phyloP scores from a whole-genome alignment of 2,329 filamentous ascomycete species.

The Peltaster fructicola region DNA sequence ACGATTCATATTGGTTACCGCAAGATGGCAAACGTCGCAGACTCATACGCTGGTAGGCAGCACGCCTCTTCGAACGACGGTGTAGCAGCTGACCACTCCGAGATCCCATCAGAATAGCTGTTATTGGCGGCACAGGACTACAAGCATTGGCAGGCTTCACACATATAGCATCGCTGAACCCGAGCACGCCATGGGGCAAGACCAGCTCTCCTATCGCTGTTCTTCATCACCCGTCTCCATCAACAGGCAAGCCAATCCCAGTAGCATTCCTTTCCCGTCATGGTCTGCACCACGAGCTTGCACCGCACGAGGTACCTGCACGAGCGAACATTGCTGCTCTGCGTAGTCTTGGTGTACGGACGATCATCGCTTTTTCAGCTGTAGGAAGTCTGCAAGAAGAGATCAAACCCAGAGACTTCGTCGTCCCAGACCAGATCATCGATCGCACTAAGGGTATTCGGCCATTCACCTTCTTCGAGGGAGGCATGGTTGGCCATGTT shows the following conservation, averaged over 20 bases:
- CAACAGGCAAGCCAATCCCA: conserved; percentile 40
- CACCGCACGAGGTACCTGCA: conserved; percentile 85
- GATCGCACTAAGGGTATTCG: conserved; percentile 91
- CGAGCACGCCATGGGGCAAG: conserved; percentile 73
- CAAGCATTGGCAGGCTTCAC: conserved; percentile 73
- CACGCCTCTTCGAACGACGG: conserved; percentile 1
- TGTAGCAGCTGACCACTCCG: no score
- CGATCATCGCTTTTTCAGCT: conserved; percentile 84
- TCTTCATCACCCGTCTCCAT: conserved; percentile 65
- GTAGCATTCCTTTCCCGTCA: conserved; percentile 91
- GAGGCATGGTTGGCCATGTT: conserved; percentile 81
- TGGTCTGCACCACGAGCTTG: conserved; percentile 71
- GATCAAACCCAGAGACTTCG: conserved; percentile 91
- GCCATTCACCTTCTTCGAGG: conserved; percentile 90
- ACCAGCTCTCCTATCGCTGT: conserved; percentile 67
- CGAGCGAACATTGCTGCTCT: conserved; percentile 98
- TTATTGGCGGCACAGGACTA: conserved; percentile 64
- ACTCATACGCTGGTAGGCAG: conserved; percentile 15
- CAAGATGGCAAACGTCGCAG: conserved; percentile 19
- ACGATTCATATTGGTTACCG: conserved; percentile 18
- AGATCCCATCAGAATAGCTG: conserved; percentile 33
- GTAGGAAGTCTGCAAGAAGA: conserved; percentile 84
- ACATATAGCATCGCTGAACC: conserved; percentile 60
- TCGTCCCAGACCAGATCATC: conserved; percentile 89
- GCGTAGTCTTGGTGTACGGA: conserved; percentile 71